Evolutionary conservation across 129 eudicot genomes (phyloP).

Genomic region (Escallonia rubra): DNA sequence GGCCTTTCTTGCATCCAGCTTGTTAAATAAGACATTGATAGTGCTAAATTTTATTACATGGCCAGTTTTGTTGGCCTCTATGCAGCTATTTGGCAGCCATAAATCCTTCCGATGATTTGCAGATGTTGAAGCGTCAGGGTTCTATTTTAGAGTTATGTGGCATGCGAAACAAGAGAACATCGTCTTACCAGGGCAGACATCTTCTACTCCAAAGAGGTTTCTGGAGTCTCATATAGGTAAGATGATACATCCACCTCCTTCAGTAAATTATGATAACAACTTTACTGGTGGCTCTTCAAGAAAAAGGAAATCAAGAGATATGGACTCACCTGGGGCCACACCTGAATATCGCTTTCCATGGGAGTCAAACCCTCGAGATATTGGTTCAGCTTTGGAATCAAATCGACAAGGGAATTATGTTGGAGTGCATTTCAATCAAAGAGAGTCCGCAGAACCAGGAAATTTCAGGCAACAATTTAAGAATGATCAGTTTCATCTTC

Average conservation of each 20-base stretch:
- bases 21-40: too few relatives aligned
- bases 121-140: slow-evolving; percentile 6
- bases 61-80: not conserved
- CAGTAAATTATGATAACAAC: slow-evolving; percentile 29
- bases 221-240: slow-evolving; percentile 23
- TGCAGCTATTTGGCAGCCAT: slow-evolving; percentile 20
- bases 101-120: slow-evolving; percentile 12
- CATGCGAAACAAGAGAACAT: slow-evolving; percentile 27
- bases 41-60: too few relatives aligned
- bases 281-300: slow-evolving; percentile 27
- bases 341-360: slow-evolving; percentile 15
- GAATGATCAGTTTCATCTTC: slow-evolving; percentile 16
- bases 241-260: slow-evolving; percentile 29
- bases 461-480: slow-evolving; percentile 21
- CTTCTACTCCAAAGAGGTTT: slow-evolving; percentile 12
- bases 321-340: slow-evolving; percentile 11
- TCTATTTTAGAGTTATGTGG: slow-evolving; percentile 38
- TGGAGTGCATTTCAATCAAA: slow-evolving; percentile 11
- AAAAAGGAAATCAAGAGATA: slow-evolving; percentile 24
- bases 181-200: slow-evolving; percentile 17
- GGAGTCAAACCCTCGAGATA: slow-evolving; percentile 10
- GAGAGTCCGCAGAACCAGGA: slow-evolving; percentile 21
- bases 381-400: slow-evolving; percentile 7
- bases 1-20: too few relatives aligned
- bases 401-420: not conserved